Evolutionary conservation across 75 land plant species (phyloP), one percentile per base, ranked within the genome.

Genomic region (Pseudotsuga menziesii): DNA sequence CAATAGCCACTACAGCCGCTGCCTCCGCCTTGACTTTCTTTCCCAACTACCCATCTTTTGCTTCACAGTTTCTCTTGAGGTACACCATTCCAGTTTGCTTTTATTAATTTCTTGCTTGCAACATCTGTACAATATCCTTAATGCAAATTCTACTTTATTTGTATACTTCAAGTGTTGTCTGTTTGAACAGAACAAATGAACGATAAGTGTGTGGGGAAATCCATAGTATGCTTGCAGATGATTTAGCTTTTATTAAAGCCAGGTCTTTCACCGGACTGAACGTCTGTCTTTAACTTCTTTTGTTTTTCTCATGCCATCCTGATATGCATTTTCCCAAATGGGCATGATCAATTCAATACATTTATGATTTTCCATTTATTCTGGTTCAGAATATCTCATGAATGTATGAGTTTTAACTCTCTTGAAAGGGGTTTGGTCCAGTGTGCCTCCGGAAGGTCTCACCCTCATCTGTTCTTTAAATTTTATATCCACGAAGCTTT

Each of bases 1-100:
- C 72, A 19, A 81, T 82, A 29, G 85, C 85, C 12, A 75, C 85
- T n/a, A 76, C 90, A 3, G 89, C 91, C 32, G 87, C 91, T 23
- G 90, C 85, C 13, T 76, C 86, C 70, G 29, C 82, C 70, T 83
- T 84, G 23, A 84, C 82, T 52, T 76, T 70, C 0, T 39, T 58
- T 39, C 89, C 91, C 44, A 19, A 41, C 25, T 69, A 36, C 72
- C 25, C 72, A 67, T 67, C 72, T 35, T 85, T 87, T 58, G 78
- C 87, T 54, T 89, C 78, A 23, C 54, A 80, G 54, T 57, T 59
- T 61, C 44, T 89, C 15, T 85, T 87, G 9, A 83, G 91, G 91
- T 89, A 78, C 22, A 78, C 22, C 20, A 16, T 36, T n/a, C 11
- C 26, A 9, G 35, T 17, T 11, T 78, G 55, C 35, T 48, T 60